Evolutionary conservation across 129 eudicot species (phyloP), one percentile per base, ranked within the genome.

Genomic region (Tagetes patula): DNA sequence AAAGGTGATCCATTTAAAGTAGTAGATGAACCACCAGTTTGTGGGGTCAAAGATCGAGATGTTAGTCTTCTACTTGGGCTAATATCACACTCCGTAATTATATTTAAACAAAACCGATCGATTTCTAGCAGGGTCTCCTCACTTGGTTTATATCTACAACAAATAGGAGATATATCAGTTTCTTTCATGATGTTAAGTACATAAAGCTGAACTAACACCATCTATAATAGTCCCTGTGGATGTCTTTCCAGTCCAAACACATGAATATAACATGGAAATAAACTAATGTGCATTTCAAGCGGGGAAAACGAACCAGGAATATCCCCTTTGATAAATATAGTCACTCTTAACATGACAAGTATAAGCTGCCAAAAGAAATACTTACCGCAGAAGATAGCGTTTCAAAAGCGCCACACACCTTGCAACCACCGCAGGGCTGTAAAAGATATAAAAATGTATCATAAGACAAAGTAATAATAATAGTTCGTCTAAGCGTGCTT

Each of bases 401-500:
- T 88, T 91, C 71, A 91, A 74, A 72, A 91, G 97, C 9, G 96
- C 88, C 75, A 91, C 92, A 76, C 97, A 91, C 82, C 97, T 86
- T 72, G 87, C 89, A 71, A 91, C 97, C 69, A 91, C 97, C 32
- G 97, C 97, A 7, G 97, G 97, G 77, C 97, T 91, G 92, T 76
- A 62, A 58, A 67, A 79, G 63, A 66, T 37, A 70, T 46, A 61
- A 67, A 79, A 67, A 38, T 42, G 59, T 70, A 53, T 84, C 59
- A 87, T 79, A 49, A 39, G 67, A n/a, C 20, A 71, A 76, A 13
- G 73, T 33, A 42, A 33, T 37, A 27, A 3, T 39, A 52, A 27
- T 3, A 42, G 50, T 27, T 71, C 32, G 3, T 27, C 40, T 56
- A 12, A n/a, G 11, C 53, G 55, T 54, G 65, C 31, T 71, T 71